Base-by-base conservation (phyloP, 352 stramenopile species). In the Peronospora farinosa region DNA sequence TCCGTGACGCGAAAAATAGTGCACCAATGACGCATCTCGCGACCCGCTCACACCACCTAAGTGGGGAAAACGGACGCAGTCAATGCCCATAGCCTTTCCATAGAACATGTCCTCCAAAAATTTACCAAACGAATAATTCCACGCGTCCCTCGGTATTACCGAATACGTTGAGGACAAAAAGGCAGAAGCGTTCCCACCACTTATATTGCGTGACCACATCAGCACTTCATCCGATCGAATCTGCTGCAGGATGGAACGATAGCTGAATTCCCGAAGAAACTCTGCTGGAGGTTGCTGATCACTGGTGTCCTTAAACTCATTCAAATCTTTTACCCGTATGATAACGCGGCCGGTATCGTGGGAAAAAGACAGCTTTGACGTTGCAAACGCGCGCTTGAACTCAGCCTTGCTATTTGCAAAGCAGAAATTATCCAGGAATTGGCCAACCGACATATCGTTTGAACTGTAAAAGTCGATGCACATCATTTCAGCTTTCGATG, bases 91-190 rank as follows among this genome's bases (percentile, higher is more conserved):
- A 3, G 79, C 68, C 47, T 88, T 88, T 44, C 80, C 75, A 56
- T 94, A 94, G 16, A 94, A 74, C 63, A 91, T 69, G 37, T 86
- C 79, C 59, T 94, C 84, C 6, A 94, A 44, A 47, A 91, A 91
- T 54, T 92, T 94, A 2, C 84, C 84, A 57, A 94, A 94, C 12
- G 81, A 92, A 47, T 89, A 92, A 43, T 91, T 88, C 69, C 78
- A 85, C 12, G 88, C 59, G 32, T 94, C 81, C 7, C 57, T 62
- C 2, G 81, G 73, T 28, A 91, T 65, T 1, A 67, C 57, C 7
- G 67, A 76, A 47, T 83, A 94, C 15, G 77, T 65, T 5, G 60
- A 78, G 12, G 73, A 79, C 10, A 88, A 45, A 23, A 49, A 33
- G 10, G 42, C 23, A 17, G 35, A 51, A 28, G 37, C 17, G 19